Base-by-base conservation (phyloP, 768 basidiomycete genomes). In the Boletus rubropictus region DNA sequence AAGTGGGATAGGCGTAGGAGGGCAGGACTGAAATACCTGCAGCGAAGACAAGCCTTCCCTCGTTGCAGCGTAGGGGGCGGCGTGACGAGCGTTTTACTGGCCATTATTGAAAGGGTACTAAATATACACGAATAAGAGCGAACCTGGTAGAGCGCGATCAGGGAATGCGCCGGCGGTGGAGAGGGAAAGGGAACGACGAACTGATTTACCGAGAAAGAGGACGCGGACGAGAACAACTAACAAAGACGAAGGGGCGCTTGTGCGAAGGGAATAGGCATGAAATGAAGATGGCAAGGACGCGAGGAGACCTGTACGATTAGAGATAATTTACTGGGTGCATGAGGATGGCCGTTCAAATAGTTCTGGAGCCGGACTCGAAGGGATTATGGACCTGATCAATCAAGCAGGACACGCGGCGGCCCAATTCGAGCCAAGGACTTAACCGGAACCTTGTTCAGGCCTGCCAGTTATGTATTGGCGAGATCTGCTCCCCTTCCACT, bases 31-130 rank as follows among this genome's bases (percentile, higher is more conserved):
- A 68, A 72, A 47, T 51, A 81, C 82, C 82, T 80, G 79, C 82
- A 84, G 69, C 82, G 74, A 43, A 84, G 71, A 70, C 82, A 84
- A 43, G 82, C 82, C 65, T 82, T 84, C 29, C 82, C 82, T 55
- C 82, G 70, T 67, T 84, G 82, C 18, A 84, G 67, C 52, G 81
- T 69, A 21, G 68, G 57, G 8, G 61, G 59, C 9, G 61, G 61
- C 20, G 63, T 60, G 64, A 45, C 32, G 35, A 58, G 52, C 20
- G 51, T 37, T 57, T 61, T 68, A 42, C 46, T 67, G 52, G 66
- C 64, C 66, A 67, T 67, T 67, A 67, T 65, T 47, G 65, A 55
- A 59, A 62, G 25, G 51, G 22, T 51, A 60, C 62, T 68, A 68
- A 68, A 69, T 67, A 66, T 68, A 66, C 64, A 59, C 51, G 55